These are phyloP conservation scores for Hydnum rufescens DNA, from an alignment of 768 basidiomycete genomes.

Conservation along the genomic window DNA sequence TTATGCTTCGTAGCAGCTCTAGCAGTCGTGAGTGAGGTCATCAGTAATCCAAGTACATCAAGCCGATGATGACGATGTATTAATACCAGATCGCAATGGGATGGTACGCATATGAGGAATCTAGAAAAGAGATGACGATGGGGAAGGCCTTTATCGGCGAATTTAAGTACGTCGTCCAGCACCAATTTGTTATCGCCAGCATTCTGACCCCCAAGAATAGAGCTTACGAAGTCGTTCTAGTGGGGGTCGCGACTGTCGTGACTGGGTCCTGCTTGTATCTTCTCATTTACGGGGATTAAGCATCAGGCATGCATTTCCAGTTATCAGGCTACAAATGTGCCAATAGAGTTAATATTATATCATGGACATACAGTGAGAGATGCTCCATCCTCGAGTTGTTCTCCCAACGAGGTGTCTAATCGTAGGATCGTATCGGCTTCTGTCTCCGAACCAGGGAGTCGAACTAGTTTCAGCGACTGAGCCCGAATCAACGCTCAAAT, in stretches of 20 bases:
- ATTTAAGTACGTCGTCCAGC: neutral
- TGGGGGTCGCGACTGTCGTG: neutral
- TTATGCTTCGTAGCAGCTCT: neutral
- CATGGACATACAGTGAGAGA: neutral
- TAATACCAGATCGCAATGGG: neutral
- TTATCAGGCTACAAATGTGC: neutral
- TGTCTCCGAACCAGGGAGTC: neutral
- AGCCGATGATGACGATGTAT: neutral
- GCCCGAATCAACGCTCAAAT: too few relatives aligned
- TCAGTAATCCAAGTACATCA: neutral
- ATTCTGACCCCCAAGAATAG: neutral
- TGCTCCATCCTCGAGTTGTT: neutral
- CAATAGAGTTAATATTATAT: neutral
- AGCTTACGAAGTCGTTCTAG: neutral
- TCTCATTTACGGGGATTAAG: neutral
- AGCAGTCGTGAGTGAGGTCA: neutral
- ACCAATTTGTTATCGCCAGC: neutral
- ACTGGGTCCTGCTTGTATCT: constrained; percentile 1
- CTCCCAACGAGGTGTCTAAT: neutral
- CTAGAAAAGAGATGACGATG: neutral
- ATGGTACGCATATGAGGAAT: neutral
- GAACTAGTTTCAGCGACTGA: neutral
- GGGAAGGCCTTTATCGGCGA: neutral
- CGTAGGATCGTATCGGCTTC: neutral
- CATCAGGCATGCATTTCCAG: neutral